Conservation (phyloP, 2,329 filamentous ascomycete genomes). For the Aspergillus tamarii region DNA sequence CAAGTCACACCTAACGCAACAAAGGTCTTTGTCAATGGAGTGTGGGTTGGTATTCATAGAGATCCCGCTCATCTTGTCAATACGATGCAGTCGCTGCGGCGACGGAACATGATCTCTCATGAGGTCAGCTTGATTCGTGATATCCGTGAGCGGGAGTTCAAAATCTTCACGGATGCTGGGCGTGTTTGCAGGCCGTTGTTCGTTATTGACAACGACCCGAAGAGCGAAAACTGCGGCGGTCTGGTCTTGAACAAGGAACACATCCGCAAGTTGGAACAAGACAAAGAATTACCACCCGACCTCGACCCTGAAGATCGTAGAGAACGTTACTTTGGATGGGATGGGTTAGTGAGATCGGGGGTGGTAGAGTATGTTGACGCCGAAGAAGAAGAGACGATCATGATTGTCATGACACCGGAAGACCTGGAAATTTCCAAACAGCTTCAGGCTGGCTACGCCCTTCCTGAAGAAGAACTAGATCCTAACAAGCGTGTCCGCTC, state of each 20-base stretch:
- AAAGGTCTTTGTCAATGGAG: conserved; percentile 97
- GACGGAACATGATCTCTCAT: conserved; percentile 81
- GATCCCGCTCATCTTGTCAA: conserved; percentile 84
- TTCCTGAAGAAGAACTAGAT: conserved; percentile 68
- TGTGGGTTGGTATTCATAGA: conserved; percentile 94
- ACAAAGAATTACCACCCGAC: conserved; percentile 67
- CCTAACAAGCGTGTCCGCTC: conserved; percentile 87
- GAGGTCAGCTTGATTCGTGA: conserved; percentile 95
- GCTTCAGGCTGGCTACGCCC: conserved; percentile 66
- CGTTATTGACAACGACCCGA: conserved; percentile 83
- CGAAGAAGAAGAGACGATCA: conserved; percentile 96
- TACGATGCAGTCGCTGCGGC: conserved; percentile 74
- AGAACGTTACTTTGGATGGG: conserved; percentile 77
- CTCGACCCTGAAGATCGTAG: conserved; percentile 61
- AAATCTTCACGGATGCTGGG: conserved; percentile 96
- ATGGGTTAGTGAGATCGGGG: conserved; percentile 78
- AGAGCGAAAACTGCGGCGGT: conserved; percentile 73
- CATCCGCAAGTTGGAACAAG: conserved; percentile 73
- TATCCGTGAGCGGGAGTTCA: conserved; percentile 96
- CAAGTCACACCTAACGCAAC: conserved; percentile 85
- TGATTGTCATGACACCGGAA: conserved; percentile 99
- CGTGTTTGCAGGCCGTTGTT: conserved; percentile 93
- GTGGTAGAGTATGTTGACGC: conserved; percentile 96
- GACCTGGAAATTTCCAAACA: conserved; percentile 80
- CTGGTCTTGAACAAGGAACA: conserved; percentile 85